Conservation (phyloP, 441 rosid genomes). For the Manihot esculenta region DNA sequence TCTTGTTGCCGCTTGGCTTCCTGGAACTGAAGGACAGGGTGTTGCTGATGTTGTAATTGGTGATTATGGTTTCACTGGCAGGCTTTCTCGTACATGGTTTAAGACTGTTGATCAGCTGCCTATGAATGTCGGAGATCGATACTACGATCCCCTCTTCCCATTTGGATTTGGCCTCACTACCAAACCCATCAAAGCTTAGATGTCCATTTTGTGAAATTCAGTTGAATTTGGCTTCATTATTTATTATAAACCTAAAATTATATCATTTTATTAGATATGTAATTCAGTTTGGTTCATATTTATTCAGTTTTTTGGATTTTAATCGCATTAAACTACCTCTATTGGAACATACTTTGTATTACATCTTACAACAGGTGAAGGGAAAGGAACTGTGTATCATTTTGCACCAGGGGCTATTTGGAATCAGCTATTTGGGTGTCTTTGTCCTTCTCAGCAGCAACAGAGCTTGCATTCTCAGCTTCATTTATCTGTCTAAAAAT, state of each 20-base stretch:
- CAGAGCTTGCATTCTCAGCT: slow-evolving; percentile 34
- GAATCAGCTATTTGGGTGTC: slow-evolving; percentile 9
- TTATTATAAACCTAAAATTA: no score
- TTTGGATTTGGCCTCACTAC: slow-evolving; percentile 58
- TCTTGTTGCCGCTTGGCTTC: slow-evolving; percentile 67
- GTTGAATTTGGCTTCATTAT: no score
- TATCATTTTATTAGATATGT: neutral
- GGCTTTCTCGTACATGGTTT: slow-evolving; percentile 62
- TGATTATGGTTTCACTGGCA: slow-evolving; percentile 61
- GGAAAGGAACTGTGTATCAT: neutral
- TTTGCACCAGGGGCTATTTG: neutral
- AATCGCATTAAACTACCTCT: neutral
- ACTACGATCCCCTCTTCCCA: slow-evolving; percentile 68
- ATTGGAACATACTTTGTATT: neutral
- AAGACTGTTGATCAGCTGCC: slow-evolving; percentile 64
- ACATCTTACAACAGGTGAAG: slow-evolving; percentile 9
- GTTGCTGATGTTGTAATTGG: slow-evolving; percentile 66
- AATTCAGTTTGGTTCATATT: neutral
- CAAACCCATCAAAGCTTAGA: slow-evolving; percentile 24
- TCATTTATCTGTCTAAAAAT: slow-evolving; percentile 60
- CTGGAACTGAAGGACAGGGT: slow-evolving; percentile 69
- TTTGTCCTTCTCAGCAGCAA: slow-evolving; percentile 19
- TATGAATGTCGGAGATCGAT: slow-evolving; percentile 60
- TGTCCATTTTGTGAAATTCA: slow-evolving; percentile 16
- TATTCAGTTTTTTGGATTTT: neutral